Percentiles rank a stretch among this genome's conserved stretches.
Conservation (phyloP, 441 rosid species). For the Syzygium malaccense region DNA sequence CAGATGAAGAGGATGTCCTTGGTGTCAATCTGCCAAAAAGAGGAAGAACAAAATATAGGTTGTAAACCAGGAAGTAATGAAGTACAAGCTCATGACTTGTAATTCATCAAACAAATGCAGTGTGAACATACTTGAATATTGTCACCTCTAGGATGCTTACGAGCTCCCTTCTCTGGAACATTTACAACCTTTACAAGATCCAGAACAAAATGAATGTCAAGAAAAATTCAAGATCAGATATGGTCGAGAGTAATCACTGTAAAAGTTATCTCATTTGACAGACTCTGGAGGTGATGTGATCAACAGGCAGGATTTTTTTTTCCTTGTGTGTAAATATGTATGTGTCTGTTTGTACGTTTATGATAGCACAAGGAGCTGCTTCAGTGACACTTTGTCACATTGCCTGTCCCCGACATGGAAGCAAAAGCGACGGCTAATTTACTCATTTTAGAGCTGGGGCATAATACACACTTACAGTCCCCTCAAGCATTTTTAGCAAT, state of each 20-base stretch:
- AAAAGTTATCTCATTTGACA: neutral
- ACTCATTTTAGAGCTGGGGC: neutral
- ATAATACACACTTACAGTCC: conserved; percentile 67
- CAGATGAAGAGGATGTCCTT: conserved; percentile 98
- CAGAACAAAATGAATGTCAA: neutral
- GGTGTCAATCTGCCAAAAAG: conserved; percentile 71
- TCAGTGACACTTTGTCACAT: neutral
- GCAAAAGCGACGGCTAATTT: neutral
- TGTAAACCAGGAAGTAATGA: neutral
- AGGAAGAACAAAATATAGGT: neutral
- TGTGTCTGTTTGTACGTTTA: neutral
- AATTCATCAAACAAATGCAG: neutral
- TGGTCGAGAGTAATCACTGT: neutral
- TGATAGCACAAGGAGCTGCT: neutral
- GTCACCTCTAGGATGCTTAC: conserved; percentile 99
- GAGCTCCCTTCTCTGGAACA: conserved; percentile 98
- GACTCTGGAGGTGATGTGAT: neutral
- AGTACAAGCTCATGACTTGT: neutral
- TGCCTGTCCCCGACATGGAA: neutral
- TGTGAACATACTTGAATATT: conserved; percentile 75
- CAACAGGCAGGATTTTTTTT: neutral
- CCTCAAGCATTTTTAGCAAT: conserved; percentile 93
- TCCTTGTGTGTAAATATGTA: neutral
- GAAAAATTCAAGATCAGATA: neutral
- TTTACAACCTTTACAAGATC: conserved; percentile 62